Evolutionary conservation across 352 stramenopile genomes (phyloP), one percentile per base, ranked within the genome.

Genomic region (Aphanomyces invadans): DNA sequence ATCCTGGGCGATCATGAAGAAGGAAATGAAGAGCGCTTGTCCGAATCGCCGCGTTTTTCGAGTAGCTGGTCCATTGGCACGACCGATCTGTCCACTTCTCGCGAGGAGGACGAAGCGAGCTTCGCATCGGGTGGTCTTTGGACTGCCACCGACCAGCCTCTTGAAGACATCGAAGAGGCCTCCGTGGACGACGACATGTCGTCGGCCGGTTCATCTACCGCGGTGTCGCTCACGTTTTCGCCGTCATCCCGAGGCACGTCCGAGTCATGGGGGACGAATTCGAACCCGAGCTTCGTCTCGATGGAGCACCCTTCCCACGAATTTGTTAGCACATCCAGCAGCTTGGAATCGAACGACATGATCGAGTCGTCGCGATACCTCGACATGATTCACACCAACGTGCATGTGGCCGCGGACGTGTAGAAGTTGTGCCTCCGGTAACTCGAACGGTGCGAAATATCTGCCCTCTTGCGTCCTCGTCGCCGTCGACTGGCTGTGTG

Each of bases 121-220:
- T 17, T 7, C 38, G 38, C 38, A 17, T 17, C 38, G 38, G 9
- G 9, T 9, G 38, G 38, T 45, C 9, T 17, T n/a, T 57, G 49
- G 49, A 38, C 29, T 5, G n/a, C 36, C 5, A 19, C 12, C 19
- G 49, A 32, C 2, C 17, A 57, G 7, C 25, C 15, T n/a, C 25
- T 57, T 7, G 49, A 57, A 29, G 49, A 57, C 49, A 57, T 57
- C 25, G 49, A 57, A 29, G 49, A 57, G n/a, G 23, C 49, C 1
- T 21, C 12, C 49, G 49, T 19, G 9, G 21, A 52, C 19, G 44
- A 52, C 36, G 36, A 42, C 36, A 42, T 42, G 7, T 42, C 36
- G 36, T 42, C 36, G 15, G 36, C 36, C 7, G 7, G 7, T 42
- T 42, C 36, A 15, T 42, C 36, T 7, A 42, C 15, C 7, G 36